A percentile compares a stretch with the other conserved stretches of the same genome.
These are phyloP conservation scores for Adansonia rubrostipa DNA, from an alignment of 441 rosid genomes.

Conservation along the genomic window DNA sequence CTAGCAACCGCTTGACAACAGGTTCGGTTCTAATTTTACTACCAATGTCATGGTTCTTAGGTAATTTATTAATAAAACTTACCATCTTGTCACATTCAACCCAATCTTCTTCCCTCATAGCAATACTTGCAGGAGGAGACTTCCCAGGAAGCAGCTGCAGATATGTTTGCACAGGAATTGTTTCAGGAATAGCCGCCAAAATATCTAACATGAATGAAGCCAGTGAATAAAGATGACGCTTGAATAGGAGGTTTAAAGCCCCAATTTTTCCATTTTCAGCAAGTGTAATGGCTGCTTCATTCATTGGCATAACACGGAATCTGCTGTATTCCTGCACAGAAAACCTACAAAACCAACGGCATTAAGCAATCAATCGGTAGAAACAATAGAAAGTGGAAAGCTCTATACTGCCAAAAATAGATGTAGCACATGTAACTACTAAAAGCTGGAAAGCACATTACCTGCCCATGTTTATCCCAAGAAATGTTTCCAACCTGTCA, in stretches of 20 bases:
- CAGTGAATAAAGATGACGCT: constrained; percentile 93
- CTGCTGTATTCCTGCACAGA: constrained; percentile 85
- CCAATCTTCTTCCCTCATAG: constrained; percentile 97
- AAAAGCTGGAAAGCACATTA: constrained; percentile 38
- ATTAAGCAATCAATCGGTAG: constrained; percentile 47
- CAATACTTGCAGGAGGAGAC: constrained; percentile 64
- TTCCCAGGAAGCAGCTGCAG: constrained; percentile 94
- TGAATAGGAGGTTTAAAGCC: constrained; percentile 88
- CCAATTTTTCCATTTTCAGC: constrained; percentile 98
- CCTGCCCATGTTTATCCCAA: constrained; percentile 99
- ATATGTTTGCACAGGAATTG: constrained; percentile 86
- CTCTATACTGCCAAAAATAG: background rate
- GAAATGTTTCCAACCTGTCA: constrained; percentile 90
- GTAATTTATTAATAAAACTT: constrained; percentile 56
- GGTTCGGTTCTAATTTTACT: constrained; percentile 77
- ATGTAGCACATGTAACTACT: constrained; percentile 12
- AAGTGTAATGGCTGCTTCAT: constrained; percentile 73
- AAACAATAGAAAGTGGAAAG: constrained; percentile 30
- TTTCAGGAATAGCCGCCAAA: constrained; percentile 91
- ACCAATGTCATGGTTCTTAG: constrained; percentile 53
- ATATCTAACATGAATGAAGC: constrained; percentile 67
- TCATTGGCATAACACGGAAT: constrained; percentile 72
- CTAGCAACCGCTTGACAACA: constrained; percentile 62
- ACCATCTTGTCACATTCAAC: constrained; percentile 92
- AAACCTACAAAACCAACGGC: constrained; percentile 71